Evolutionary conservation across 169 alveolate genomes (phyloP).

Genomic region (Plasmodium gonderi): DNA sequence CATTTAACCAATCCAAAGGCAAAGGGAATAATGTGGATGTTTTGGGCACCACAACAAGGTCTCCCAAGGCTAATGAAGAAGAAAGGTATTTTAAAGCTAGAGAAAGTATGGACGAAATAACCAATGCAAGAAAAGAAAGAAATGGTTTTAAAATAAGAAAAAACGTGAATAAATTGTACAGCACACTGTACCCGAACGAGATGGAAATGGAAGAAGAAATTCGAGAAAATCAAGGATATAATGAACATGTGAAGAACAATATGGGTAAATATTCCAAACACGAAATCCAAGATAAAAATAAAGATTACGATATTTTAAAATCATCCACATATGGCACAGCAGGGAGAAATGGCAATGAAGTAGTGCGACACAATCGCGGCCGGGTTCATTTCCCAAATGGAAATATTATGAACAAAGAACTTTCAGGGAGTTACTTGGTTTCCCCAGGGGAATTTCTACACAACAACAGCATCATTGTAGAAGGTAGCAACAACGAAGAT

Average conservation of each 20-base stretch:
- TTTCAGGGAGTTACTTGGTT: background rate
- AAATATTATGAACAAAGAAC: background rate
- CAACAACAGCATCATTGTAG: background rate
- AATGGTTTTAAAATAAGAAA: conserved; percentile 12
- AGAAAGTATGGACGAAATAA: background rate
- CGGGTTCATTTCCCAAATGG: background rate
- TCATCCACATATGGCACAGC: background rate
- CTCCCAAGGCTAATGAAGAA: background rate
- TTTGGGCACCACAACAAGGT: background rate
- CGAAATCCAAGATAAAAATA: background rate
- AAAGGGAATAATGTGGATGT: background rate
- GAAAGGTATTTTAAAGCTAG: background rate
- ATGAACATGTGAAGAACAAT: background rate
- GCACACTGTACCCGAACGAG: conserved; percentile 40
- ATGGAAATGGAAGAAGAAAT: background rate
- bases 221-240: background rate
- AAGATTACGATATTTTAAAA: background rate
- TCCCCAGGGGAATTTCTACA: background rate
- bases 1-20: background rate
- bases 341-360: background rate
- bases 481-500: background rate
- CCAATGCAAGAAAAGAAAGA: conserved; percentile 6
- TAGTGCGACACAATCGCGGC: background rate
- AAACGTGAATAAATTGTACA: conserved; percentile 26
- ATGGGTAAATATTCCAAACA: background rate